These are phyloP conservation scores for Quercus tomentella DNA, from an alignment of 331 rosid genomes.

Conservation along the genomic window DNA sequence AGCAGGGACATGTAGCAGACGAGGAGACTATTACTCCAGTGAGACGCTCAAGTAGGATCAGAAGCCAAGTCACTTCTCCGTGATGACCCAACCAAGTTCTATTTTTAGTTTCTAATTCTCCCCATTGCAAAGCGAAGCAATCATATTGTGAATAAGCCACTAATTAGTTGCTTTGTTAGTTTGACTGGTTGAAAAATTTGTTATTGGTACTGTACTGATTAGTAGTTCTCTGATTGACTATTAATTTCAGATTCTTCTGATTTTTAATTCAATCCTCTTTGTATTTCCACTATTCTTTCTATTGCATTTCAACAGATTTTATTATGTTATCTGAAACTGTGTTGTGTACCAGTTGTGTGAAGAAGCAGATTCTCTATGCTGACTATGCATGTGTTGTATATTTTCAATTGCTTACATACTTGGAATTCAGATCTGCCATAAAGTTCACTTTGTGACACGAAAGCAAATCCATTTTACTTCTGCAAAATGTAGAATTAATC, in stretches of 20 bases:
- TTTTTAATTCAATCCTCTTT: neutral
- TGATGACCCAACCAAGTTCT: conserved; percentile 12
- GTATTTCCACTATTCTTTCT: too few species aligned
- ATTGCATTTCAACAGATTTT: too few species aligned
- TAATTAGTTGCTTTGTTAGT: neutral
- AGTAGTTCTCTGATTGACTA: neutral
- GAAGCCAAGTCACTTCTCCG: conserved; percentile 49
- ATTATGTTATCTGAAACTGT: too few species aligned
- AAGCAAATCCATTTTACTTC: too few species aligned
- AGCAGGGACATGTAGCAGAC: conserved; percentile 46
- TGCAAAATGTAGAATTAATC: too few species aligned
- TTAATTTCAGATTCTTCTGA: neutral
- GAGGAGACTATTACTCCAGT: conserved; percentile 70
- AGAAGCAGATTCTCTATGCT: too few species aligned
- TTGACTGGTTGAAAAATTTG: neutral
- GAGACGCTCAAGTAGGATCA: conserved; percentile 68
- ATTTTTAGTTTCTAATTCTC: neutral
- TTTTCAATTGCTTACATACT: too few species aligned
- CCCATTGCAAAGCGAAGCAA: neutral
- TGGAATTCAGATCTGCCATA: too few species aligned
- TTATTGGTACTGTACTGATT: neutral
- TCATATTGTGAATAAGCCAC: conserved; percentile 4
- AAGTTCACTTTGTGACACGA: too few species aligned
- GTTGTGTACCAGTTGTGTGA: too few species aligned
- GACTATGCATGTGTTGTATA: too few species aligned